phyloP scores from a whole-genome alignment of 2,329 filamentous ascomycete genomes.

The Claviceps maximensis region DNA sequence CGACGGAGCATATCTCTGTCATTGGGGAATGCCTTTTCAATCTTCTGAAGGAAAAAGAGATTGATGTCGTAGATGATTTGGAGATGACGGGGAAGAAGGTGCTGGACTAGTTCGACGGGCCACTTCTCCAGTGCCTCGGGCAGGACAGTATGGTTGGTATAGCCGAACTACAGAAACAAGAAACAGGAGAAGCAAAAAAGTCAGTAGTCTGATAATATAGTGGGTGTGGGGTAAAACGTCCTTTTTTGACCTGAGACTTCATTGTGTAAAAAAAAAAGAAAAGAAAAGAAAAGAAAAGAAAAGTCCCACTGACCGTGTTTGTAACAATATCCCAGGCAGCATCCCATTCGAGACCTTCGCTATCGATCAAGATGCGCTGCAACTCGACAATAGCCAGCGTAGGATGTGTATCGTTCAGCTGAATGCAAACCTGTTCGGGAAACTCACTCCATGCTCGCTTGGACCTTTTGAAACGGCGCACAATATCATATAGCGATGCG shows the following conservation, averaged over 20 bases:
- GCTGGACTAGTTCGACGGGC: slow-evolving; percentile 85
- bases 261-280: too few species aligned
- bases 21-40: slow-evolving; percentile 82
- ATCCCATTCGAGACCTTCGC: slow-evolving; percentile 87
- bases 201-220: background rate
- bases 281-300: too few species aligned
- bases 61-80: slow-evolving; percentile 99
- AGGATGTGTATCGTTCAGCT: slow-evolving; percentile 95
- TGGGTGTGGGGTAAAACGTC: too few species aligned
- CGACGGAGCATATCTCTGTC: slow-evolving; percentile 73
- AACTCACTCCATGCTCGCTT: slow-evolving; percentile 86
- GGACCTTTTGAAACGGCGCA: slow-evolving; percentile 95
- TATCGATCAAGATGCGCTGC: slow-evolving; percentile 79
- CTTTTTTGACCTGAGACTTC: too few species aligned
- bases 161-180: slow-evolving; percentile 55
- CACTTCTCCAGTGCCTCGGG: slow-evolving; percentile 97
- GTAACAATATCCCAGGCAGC: slow-evolving; percentile 75
- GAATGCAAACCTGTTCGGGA: slow-evolving; percentile 87
- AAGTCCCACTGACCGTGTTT: slow-evolving; percentile 37
- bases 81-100: slow-evolving; percentile 83
- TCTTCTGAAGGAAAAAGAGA: slow-evolving; percentile 76
- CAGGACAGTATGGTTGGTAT: slow-evolving; percentile 97
- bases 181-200: background rate
- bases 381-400: slow-evolving; percentile 93
- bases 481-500: slow-evolving; percentile 89